Conservation (phyloP, 2,329 filamentous ascomycete species). For the Ophiostoma sp. region DNA sequence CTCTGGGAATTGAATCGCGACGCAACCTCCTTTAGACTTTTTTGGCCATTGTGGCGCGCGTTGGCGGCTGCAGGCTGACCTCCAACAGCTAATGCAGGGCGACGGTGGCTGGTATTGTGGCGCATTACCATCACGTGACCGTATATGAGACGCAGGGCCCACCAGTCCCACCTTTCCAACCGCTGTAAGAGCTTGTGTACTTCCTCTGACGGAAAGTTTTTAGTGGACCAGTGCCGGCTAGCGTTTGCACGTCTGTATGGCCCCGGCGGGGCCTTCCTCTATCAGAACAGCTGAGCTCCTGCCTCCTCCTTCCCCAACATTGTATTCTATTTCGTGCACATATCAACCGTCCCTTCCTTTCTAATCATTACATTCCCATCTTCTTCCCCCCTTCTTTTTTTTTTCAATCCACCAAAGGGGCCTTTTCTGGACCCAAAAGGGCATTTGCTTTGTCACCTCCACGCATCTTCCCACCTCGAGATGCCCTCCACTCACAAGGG, state of each 20-base stretch:
- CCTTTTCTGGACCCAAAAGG: neutral
- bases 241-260: neutral
- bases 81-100: neutral
- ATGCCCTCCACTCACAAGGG: neutral
- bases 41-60: conserved; percentile 2
- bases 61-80: conserved; percentile 9
- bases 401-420: neutral
- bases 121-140: neutral
- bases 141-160: neutral
- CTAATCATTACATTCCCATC: neutral
- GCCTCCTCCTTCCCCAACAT: neutral
- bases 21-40: conserved; percentile 12
- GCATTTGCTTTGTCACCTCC: neutral
- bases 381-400: neutral
- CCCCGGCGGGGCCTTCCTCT: neutral
- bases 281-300: neutral
- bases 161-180: neutral
- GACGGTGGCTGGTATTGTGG: conserved; percentile 14
- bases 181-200: neutral
- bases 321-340: neutral
- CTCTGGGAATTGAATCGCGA: conserved; percentile 18
- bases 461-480: neutral
- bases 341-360: neutral
- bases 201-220: neutral
- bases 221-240: neutral